Percentiles rank a stretch among this genome's conserved stretches.
Conservation (phyloP, 345 rosid genomes). For the Salix dunnii region DNA sequence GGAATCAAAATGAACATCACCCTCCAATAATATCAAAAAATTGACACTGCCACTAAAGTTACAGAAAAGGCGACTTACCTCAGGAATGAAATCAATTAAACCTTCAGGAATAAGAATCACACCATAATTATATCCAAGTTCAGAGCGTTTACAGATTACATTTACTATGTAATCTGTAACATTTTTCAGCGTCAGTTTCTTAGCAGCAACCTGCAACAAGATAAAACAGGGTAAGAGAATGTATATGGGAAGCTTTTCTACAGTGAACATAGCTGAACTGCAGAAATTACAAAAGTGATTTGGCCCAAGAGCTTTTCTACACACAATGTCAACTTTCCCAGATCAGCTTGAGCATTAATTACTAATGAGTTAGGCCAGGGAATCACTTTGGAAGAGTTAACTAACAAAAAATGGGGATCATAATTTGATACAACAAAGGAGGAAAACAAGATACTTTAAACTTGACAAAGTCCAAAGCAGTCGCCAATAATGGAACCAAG, state of each 20-base stretch:
- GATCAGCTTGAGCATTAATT: background rate
- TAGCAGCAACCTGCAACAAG: slow-evolving; percentile 64
- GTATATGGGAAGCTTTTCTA: background rate
- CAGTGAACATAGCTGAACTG: background rate
- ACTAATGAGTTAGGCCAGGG: background rate
- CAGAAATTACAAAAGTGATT: background rate
- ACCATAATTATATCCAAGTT: slow-evolving; percentile 77
- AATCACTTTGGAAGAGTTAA: background rate
- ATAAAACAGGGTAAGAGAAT: background rate
- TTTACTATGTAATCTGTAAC: slow-evolving; percentile 87
- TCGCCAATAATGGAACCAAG: background rate
- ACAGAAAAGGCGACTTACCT: slow-evolving; percentile 43
- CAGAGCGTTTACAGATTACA: slow-evolving; percentile 69
- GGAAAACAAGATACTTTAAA: background rate
- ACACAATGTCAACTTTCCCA: background rate
- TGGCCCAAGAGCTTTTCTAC: background rate
- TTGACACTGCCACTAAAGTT: background rate
- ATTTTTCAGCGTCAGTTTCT: slow-evolving; percentile 73
- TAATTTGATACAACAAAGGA: background rate
- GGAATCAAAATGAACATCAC: background rate
- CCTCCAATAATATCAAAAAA: no score
- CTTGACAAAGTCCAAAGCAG: background rate
- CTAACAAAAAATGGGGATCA: background rate
- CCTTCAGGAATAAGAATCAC: slow-evolving; percentile 97
- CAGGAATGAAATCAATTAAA: slow-evolving; percentile 95